Conservation (phyloP, 768 basidiomycete genomes). For the Hypsizygus marmoreus region DNA sequence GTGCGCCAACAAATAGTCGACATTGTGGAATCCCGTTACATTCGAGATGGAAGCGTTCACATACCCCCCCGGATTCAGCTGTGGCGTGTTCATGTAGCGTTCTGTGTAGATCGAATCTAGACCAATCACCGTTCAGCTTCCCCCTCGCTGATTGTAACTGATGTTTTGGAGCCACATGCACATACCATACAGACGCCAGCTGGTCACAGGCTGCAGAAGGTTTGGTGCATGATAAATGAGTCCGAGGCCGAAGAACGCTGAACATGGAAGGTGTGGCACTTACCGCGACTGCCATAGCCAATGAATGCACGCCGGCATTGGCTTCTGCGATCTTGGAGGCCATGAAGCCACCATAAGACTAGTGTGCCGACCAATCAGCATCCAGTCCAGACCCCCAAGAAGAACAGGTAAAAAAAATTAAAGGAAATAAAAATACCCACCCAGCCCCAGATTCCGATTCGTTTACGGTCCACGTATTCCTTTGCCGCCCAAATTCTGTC, state of each 20-base stretch:
- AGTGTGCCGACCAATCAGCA: conserved; percentile 5
- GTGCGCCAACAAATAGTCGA: conserved; percentile 85
- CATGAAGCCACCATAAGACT: conserved; percentile 98
- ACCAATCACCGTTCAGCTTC: conserved; percentile 1
- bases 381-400: conserved; percentile 6
- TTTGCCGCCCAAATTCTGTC: conserved; percentile 80
- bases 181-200: conserved; percentile 81
- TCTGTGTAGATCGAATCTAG: conserved; percentile 96
- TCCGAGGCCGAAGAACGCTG: neutral
- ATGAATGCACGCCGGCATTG: conserved; percentile 83
- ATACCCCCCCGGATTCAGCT: conserved; percentile 84
- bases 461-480: conserved; percentile 82
- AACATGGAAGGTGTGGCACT: conserved; percentile 29
- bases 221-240: neutral
- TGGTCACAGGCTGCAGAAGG: conserved; percentile 72
- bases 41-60: conserved; percentile 84
- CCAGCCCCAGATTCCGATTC: conserved; percentile 99
- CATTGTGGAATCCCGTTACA: conserved; percentile 81
- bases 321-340: conserved; percentile 91
- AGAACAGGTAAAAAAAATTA: too few relatives aligned
- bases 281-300: conserved; percentile 91
- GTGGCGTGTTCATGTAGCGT: conserved; percentile 90
- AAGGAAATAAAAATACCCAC: conserved; percentile 54
- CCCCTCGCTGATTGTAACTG: neutral
- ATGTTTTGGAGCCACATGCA: conserved; percentile 10